Base-by-base conservation (phyloP, 345 rosid species). In the Rhizophora apiculata region DNA sequence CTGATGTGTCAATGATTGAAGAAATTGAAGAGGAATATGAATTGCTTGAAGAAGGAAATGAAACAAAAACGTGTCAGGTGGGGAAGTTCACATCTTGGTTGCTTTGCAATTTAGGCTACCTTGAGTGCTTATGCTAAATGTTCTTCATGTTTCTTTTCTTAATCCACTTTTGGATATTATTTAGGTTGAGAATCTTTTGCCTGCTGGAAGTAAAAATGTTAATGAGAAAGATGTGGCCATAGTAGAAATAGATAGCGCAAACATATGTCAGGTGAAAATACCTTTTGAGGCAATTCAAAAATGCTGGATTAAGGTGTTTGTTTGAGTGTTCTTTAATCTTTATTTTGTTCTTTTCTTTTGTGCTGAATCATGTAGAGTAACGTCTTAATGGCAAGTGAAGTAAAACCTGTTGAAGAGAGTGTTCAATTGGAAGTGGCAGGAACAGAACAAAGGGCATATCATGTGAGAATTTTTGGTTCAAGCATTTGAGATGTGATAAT, bases 1-100 rank as follows among this genome's bases (percentile, higher is more conserved):
- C 74, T 20, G 85, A 87, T 63, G 64, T 76, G 56, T 57, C 82
- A 34, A 32, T 74, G 55, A 60, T 52, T 65, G 75, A 64, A 59
- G 84, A 78, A 53, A 74, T 78, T 65, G 82, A 84, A 51, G 80
- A 82, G 59, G 84, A 82, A 29, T 32, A 37, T 64, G 61, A 16
- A 78, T 54, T 34, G 70, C 52, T 63, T 62, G 78, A 69, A 55
- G 75, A 64, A 48, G 81, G 61, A 64, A 76, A 52, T 68, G 73
- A 65, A 57, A 54, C 59, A 65, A 57, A 66, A 24, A 43, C 31
- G 36, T 57, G 68, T 69, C 79, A 81, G 86, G 89, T 86, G 72
- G 69, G 79, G 24, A 11, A 49, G 8, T 52, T 39, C 58, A 13
- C 43, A 10, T 58, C 60, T 64, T 8, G 32, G 21, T 74, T 32